phyloP scores from a whole-genome alignment of 2,329 filamentous ascomycete species.

The Aspergillus tamarii region DNA sequence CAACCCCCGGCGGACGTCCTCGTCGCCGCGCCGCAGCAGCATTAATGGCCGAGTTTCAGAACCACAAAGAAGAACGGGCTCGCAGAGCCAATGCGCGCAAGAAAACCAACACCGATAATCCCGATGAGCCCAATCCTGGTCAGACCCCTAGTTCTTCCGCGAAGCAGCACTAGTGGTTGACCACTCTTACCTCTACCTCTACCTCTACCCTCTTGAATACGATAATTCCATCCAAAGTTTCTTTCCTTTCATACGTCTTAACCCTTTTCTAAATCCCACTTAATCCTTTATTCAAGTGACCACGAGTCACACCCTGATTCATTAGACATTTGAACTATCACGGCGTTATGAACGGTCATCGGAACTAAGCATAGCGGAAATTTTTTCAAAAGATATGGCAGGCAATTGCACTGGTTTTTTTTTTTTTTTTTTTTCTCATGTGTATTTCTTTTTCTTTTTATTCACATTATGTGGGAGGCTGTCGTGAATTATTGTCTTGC shows the following conservation, averaged over 20 bases:
- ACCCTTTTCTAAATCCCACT: background rate
- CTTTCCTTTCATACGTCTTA: background rate
- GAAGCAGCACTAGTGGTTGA: background rate
- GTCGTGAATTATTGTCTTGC: background rate
- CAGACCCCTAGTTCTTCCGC: background rate
- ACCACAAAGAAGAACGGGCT: conserved; percentile 24
- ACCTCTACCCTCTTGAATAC: background rate
- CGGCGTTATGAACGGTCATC: conserved; percentile 4
- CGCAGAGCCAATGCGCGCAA: conserved; percentile 22
- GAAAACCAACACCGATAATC: conserved; percentile 7
- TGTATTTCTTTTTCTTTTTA: background rate
- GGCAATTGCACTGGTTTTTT: conserved; percentile 2
- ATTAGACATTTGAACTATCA: conserved; percentile 2
- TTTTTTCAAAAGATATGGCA: background rate
- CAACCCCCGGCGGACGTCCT: conserved; percentile 24
- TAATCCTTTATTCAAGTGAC: conserved; percentile 2
- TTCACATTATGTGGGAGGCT: background rate
- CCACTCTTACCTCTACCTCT: background rate
- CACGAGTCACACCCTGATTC: background rate
- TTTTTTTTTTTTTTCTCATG: background rate
- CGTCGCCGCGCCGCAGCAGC: conserved; percentile 27
- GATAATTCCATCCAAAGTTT: background rate
- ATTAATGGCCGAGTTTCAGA: conserved; percentile 24
- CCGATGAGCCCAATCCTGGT: conserved; percentile 3
- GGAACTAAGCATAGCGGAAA: conserved; percentile 11